Evolutionary conservation across 2,329 filamentous ascomycete genomes (phyloP).

Genomic region (Xylaria sp.): DNA sequence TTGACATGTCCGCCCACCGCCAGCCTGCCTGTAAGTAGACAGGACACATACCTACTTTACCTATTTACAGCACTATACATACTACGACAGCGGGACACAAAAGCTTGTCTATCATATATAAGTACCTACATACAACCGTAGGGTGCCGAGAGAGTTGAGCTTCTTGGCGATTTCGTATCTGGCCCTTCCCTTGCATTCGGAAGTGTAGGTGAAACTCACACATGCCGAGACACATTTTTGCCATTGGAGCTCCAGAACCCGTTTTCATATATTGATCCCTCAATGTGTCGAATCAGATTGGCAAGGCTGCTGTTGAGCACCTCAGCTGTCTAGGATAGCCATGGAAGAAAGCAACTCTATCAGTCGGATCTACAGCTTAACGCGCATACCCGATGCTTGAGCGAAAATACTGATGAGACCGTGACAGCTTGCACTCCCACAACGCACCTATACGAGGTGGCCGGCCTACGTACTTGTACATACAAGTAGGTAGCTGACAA

Average conservation of each 20-base stretch:
- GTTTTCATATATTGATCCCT: constrained; percentile 17
- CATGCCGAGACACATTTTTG: not conserved
- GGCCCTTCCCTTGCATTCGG: not conserved
- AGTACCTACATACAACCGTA: not conserved
- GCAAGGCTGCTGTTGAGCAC: constrained; percentile 5
- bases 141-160: not conserved
- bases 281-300: constrained; percentile 25
- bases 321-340: constrained; percentile 23
- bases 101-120: constrained; percentile 21
- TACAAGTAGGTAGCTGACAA: not conserved
- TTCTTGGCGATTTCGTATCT: constrained; percentile 7
- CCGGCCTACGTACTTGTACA: not conserved
- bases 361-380: constrained; percentile 14
- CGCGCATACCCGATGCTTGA: constrained; percentile 13
- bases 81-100: constrained; percentile 11
- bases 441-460: constrained; percentile 19
- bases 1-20: constrained; percentile 15
- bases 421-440: constrained; percentile 29
- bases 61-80: constrained; percentile 5
- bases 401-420: constrained; percentile 33
- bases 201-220: not conserved
- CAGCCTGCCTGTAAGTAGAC: not conserved
- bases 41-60: not conserved
- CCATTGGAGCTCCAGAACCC: not conserved
- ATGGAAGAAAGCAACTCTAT: constrained; percentile 16